Base-by-base conservation (phyloP, 768 basidiomycete species). In the Pulveroboletus ravenelii region DNA sequence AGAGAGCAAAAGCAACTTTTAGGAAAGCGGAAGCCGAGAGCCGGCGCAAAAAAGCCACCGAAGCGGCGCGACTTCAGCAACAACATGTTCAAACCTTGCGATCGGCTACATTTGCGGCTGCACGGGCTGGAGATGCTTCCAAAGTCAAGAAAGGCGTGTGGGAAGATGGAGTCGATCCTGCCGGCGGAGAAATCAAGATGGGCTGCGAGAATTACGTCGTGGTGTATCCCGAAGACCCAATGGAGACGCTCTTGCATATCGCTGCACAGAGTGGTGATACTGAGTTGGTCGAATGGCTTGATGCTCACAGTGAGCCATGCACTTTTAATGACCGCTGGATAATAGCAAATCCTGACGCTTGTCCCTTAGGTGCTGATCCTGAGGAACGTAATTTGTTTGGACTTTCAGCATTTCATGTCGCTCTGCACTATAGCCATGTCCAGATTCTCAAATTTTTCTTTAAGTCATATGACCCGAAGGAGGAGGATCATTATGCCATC, bases 211-310 rank as follows among this genome's bases (percentile, higher is more conserved):
- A 70, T 45, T 81, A 81, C 57, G 73, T 80, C 41, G 65, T 73
- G 52, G 54, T 35, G 10, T 53, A 55, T 5, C 79, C 80, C 10
- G 58, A 72, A 50, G 85, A 88, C 66, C 73, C 72, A n/a, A 68
- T 71, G 55, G 82, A 89, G 67, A 86, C 86, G 35, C 70, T 91
- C 10, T 65, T 84, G 47, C 88, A 89, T 58, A 85, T 91, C 50
- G 82, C 79, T 45, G 74, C 78, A 3, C 68, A 63, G 48, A 70
- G 73, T 48, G 83, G 81, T 10, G 77, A 89, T 66, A 56, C 67
- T 7, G 77, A 76, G 18, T 67, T 90, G 47, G 74, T 85, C 8
- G 65, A 78, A 57, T 89, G 87, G 86, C 76, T 90, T 12, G 78
- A 84, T 66, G 72, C 78, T 5, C 87, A 89, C 62, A 80, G 88